Conservation (phyloP, 2,329 filamentous ascomycete genomes). For the Alternaria hordeiaustralica region DNA sequence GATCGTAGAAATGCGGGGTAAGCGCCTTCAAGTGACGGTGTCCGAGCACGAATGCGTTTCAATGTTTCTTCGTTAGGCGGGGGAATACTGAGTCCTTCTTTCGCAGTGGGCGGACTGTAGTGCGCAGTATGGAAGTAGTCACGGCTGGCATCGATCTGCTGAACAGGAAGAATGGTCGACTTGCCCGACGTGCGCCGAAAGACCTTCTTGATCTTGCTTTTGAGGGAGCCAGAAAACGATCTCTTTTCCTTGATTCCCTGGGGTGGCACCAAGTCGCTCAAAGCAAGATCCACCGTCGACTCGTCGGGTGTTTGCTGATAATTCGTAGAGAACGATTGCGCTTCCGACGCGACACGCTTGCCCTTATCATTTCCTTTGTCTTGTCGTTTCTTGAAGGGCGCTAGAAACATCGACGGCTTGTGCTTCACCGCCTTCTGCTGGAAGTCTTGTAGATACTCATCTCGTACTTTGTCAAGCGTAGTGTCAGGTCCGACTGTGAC, state of each 20-base stretch:
- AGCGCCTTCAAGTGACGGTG: constrained; percentile 28
- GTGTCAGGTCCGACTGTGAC: constrained; percentile 33
- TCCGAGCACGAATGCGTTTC: constrained; percentile 44
- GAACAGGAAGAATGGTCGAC: constrained; percentile 53
- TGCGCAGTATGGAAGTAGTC: constrained; percentile 43
- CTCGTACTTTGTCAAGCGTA: constrained; percentile 44
- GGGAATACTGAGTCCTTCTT: constrained; percentile 44
- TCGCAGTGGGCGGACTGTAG: constrained; percentile 16
- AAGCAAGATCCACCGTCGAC: constrained; percentile 11
- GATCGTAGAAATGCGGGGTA: constrained; percentile 19
- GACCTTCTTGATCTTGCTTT: constrained; percentile 65
- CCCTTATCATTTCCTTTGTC: constrained; percentile 34
- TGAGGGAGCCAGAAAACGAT: constrained; percentile 68
- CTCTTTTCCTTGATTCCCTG: constrained; percentile 62
- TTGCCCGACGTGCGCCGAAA: constrained; percentile 55
- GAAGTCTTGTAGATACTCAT: constrained; percentile 51
- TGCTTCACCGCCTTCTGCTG: constrained; percentile 51
- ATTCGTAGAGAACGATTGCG: constrained; percentile 18
- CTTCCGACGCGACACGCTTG: constrained; percentile 20
- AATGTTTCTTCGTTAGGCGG: constrained; percentile 55
- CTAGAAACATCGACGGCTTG: constrained; percentile 53
- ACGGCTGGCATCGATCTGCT: constrained; percentile 60
- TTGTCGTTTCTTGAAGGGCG: constrained; percentile 53
- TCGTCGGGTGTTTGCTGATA: constrained; percentile 16
- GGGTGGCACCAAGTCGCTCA: constrained; percentile 31